Evolutionary conservation across 2,329 filamentous ascomycete species (phyloP).

Genomic region (Aspergillus quadricinctus): DNA sequence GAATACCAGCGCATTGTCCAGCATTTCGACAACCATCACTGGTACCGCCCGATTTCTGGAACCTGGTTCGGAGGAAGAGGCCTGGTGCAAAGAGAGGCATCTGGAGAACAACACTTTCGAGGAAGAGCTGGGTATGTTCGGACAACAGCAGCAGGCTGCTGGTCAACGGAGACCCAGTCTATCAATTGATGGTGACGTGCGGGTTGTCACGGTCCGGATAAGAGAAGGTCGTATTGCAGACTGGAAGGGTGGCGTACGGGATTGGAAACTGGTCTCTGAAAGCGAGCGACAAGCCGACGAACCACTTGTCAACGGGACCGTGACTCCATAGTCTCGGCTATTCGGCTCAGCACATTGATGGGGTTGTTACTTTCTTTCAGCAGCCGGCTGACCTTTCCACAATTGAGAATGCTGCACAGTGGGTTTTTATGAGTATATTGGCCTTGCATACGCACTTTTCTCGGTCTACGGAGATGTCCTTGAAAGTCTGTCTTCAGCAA

Average conservation of each 20-base stretch:
- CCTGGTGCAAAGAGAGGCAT: constrained; percentile 77
- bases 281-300: constrained; percentile 20
- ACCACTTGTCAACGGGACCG: constrained; percentile 27
- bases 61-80: constrained; percentile 72
- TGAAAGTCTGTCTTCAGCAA: not conserved
- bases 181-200: constrained; percentile 73
- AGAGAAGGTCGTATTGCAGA: constrained; percentile 83
- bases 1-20: constrained; percentile 81
- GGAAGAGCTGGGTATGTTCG: constrained; percentile 44
- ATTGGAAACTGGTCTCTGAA: constrained; percentile 55
- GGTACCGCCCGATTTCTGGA: constrained; percentile 74
- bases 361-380: not conserved
- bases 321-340: constrained; percentile 5
- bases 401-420: not conserved
- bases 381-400: not conserved
- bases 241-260: constrained; percentile 89
- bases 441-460: not conserved
- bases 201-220: constrained; percentile 82
- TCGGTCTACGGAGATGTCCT: not conserved
- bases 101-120: constrained; percentile 89
- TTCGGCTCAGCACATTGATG: not conserved
- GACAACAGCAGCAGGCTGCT: constrained; percentile 28
- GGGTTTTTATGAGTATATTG: not conserved
- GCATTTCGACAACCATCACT: constrained; percentile 90
- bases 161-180: constrained; percentile 43